Conservation (phyloP, 306 rosid species). For the Lagenaria siceraria region DNA sequence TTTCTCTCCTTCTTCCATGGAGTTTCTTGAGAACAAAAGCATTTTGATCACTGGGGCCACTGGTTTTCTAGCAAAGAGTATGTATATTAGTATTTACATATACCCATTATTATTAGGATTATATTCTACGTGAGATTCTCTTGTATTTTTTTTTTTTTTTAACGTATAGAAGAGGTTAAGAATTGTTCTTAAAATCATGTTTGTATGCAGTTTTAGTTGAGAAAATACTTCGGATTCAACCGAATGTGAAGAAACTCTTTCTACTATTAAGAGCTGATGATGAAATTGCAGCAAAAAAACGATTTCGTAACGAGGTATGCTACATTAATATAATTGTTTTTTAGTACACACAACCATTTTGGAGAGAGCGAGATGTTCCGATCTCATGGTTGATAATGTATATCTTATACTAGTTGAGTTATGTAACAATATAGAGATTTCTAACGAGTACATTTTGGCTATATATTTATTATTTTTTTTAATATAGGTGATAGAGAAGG, state of each 20-base stretch:
- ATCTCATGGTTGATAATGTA: too few species aligned
- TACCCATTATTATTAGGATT: too few species aligned
- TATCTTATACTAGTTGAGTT: too few species aligned
- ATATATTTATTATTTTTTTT: neutral
- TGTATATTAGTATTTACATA: neutral
- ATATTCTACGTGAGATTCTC: too few species aligned
- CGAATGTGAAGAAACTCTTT: conserved; percentile 65
- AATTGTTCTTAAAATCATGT: neutral
- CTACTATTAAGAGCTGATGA: conserved; percentile 60
- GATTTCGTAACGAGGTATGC: conserved; percentile 52
- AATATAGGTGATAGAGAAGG: conserved; percentile 52
- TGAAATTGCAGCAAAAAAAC: conserved; percentile 40
- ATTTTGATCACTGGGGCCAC: conserved; percentile 3
- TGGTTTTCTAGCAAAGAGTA: conserved; percentile 6
- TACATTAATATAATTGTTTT: neutral
- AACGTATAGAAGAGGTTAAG: neutral
- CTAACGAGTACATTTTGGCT: neutral
- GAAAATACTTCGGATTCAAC: conserved; percentile 77
- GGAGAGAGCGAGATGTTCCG: too few species aligned
- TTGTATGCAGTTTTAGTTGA: conserved; percentile 49
- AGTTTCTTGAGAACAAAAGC: conserved; percentile 5
- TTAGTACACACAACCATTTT: too few species aligned
- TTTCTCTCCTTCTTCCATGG: neutral
- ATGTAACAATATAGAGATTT: neutral
- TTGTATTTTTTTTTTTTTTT: too few species aligned